Conservation (phyloP, 805 yeast species). For the Kuraishia floccosa region DNA sequence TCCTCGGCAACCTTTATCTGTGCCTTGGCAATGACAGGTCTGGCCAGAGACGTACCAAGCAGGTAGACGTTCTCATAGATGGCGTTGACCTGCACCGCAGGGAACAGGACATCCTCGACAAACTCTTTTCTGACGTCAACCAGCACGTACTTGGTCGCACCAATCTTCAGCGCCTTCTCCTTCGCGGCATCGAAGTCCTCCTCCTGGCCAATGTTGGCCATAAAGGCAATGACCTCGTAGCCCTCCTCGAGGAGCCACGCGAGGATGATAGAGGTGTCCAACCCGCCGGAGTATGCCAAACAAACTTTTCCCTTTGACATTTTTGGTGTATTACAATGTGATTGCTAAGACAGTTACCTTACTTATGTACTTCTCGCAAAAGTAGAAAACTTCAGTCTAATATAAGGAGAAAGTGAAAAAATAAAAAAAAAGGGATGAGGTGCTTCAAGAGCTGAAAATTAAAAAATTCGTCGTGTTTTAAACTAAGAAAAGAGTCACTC, state of each 20-base stretch:
- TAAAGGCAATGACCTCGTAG: conserved; percentile 94
- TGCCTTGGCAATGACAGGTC: conserved; percentile 98
- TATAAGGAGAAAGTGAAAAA: conserved; percentile 1
- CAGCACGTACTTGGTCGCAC: conserved; percentile 91
- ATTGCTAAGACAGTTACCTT: no score
- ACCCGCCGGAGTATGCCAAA: conserved; percentile 98
- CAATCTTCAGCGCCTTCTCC: conserved; percentile 90
- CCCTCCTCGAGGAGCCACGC: conserved; percentile 99
- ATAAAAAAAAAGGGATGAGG: background rate
- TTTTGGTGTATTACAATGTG: no score
- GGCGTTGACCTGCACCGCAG: conserved; percentile 96
- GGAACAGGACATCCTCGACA: conserved; percentile 85
- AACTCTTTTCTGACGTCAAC: conserved; percentile 94
- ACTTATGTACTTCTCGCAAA: no score
- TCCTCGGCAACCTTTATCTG: conserved; percentile 95
- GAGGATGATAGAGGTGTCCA: conserved; percentile 93
- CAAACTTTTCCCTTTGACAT: conserved; percentile 99
- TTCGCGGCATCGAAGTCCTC: conserved; percentile 98
- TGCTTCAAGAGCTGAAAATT: no score
- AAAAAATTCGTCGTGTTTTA: background rate
- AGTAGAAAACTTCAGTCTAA: no score
- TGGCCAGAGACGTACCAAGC: conserved; percentile 94
- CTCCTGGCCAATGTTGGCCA: conserved; percentile 99
- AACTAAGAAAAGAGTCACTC: no score
- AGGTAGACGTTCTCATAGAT: conserved; percentile 95